A percentile compares a stretch with the other conserved stretches of the same genome.
Conservation (phyloP, 2,329 filamentous ascomycete species). For the Alternaria gaisen region DNA sequence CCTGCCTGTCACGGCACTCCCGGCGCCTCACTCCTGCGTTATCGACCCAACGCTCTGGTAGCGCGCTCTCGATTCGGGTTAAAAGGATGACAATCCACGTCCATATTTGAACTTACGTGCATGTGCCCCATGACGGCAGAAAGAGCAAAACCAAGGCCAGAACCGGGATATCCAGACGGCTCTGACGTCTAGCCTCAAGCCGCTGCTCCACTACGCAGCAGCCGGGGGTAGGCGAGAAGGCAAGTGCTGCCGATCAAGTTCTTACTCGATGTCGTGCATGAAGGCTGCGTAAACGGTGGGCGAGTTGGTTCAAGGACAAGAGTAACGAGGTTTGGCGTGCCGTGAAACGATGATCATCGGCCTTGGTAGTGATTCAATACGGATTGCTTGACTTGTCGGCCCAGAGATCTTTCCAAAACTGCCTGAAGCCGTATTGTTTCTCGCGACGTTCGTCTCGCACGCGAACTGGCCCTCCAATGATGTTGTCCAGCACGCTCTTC, state of each 20-base stretch:
- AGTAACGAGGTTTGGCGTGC: neutral
- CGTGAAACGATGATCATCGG: slow-evolving; percentile 2
- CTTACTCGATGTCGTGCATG: slow-evolving; percentile 3
- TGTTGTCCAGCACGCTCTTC: slow-evolving; percentile 68
- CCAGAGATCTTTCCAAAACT: slow-evolving; percentile 90
- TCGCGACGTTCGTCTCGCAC: slow-evolving; percentile 78
- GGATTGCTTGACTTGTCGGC: slow-evolving; percentile 15
- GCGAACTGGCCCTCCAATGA: slow-evolving; percentile 64
- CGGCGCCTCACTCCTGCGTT: slow-evolving; percentile 17
- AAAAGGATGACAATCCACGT: slow-evolving; percentile 1
- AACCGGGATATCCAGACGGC: neutral
- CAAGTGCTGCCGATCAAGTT: slow-evolving; percentile 6
- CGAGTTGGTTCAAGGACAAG: neutral
- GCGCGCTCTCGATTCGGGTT: slow-evolving; percentile 6
- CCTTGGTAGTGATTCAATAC: slow-evolving; percentile 12
- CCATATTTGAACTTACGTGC: slow-evolving; percentile 15
- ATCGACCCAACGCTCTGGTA: slow-evolving; percentile 20
- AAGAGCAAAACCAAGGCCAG: neutral
- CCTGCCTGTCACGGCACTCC: slow-evolving; percentile 7
- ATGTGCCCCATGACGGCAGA: slow-evolving; percentile 10
- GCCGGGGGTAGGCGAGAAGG: slow-evolving; percentile 15
- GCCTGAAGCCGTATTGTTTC: slow-evolving; percentile 80
- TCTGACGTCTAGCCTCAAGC: neutral
- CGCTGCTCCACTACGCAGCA: slow-evolving; percentile 1
- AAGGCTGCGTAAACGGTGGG: slow-evolving; percentile 2